Base-by-base conservation (phyloP, 1,284 basidiomycete species). In the Cryptococcus sp. region DNA sequence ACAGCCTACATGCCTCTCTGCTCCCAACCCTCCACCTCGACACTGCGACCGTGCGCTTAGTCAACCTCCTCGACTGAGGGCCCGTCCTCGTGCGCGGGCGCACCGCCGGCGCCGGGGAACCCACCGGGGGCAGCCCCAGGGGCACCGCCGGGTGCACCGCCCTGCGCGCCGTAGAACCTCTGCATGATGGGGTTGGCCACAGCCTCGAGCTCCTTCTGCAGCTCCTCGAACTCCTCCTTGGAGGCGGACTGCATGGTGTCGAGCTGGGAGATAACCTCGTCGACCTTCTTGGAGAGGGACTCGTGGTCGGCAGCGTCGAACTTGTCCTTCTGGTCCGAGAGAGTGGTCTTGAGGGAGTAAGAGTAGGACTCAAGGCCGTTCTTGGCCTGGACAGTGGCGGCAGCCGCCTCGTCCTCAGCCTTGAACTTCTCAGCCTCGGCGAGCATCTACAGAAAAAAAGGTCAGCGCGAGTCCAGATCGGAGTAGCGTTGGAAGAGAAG, bases 341-440 rank as follows among this genome's bases (percentile, higher is more conserved):
- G 75, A 16, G 91, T 88, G 83, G 94, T 93, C 69, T 92, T 89
- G 59, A 98, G 85, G 82, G 94, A 95, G 87, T 97, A 98, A 8
- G 92, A 78, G 80, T 96, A 95, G 40, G 91, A 86, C 82, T 97
- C 94, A 61, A 97, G 86, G 78, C 95, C 92, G 56, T 91, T 89
- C 81, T 94, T 95, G 68, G 94, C 91, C 79, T 97, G 92, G 77
- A 96, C 93, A 67, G 88, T 88, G 60, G 92, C 87, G 67, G 91
- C 88, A 84, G 93, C 95, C 77, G 96, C 93, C 55, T 90, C 90
- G 77, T 87, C 85, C 83, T 92, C 93, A 86, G 86, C 96, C 46
- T 54, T 60, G 40, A 46, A 60, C 77, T 91, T 87, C 79, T 96
- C 92, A 58, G 93, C 93, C 74, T 96, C 91, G 82, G 92, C 91